Conservation (phyloP, 768 basidiomycete genomes). For the Termitomyces sp. region DNA sequence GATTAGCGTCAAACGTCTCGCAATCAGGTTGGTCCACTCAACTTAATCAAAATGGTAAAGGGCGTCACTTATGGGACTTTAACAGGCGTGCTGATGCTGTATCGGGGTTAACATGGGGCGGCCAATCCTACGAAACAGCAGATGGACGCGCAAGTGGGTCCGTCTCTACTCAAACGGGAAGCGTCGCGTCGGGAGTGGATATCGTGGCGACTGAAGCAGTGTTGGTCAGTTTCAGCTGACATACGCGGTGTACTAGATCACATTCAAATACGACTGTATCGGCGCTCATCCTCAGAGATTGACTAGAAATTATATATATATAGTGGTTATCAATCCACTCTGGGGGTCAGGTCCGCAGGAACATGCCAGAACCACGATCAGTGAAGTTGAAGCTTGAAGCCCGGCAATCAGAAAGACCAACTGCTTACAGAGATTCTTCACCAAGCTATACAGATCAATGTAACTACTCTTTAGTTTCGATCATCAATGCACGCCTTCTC, state of each 20-base stretch:
- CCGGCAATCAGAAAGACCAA: background rate
- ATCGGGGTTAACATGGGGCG: constrained; percentile 54
- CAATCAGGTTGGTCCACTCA: constrained; percentile 36
- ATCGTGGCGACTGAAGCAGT: constrained; percentile 47
- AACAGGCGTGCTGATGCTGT: constrained; percentile 46
- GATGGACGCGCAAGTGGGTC: constrained; percentile 38
- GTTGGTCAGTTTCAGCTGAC: constrained; percentile 24
- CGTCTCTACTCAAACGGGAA: constrained; percentile 22
- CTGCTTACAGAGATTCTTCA: background rate
- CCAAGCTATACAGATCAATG: background rate
- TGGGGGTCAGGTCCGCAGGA: background rate
- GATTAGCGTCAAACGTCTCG: constrained; percentile 45
- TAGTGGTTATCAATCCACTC: background rate
- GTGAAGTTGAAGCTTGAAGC: background rate
- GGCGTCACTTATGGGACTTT: background rate
- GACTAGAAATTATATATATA: background rate
- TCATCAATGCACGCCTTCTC: constrained; percentile 3
- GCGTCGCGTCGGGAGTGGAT: constrained; percentile 36
- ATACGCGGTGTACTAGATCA: background rate
- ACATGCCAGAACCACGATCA: background rate
- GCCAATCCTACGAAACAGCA: constrained; percentile 52
- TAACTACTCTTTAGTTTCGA: background rate
- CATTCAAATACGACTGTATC: background rate
- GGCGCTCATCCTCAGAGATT: background rate
- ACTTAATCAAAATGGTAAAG: background rate